Evolutionary conservation across 371 early-diverging fungal genomes (phyloP).

Genomic region (Apophysomyces sp.): DNA sequence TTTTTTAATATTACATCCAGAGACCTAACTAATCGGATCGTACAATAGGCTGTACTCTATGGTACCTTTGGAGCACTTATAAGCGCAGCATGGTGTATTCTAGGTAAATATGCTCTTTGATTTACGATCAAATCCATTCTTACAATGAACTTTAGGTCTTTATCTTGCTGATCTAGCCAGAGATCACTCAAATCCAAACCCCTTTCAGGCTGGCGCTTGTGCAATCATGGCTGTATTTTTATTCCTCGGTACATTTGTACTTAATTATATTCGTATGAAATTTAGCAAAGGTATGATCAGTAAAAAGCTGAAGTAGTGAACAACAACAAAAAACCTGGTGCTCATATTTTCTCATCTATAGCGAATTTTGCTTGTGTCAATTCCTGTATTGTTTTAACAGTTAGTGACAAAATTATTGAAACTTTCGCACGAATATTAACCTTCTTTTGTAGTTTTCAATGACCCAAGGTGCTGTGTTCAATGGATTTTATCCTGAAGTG

Average conservation of each 20-base stretch:
- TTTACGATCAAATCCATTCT: too few relatives aligned
- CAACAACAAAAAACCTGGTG: neutral
- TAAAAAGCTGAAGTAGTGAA: neutral
- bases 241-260: constrained; percentile 28
- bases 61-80: constrained; percentile 20
- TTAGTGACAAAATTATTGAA: constrained; percentile 4
- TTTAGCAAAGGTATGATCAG: constrained; percentile 25
- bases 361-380: constrained; percentile 36
- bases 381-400: constrained; percentile 31
- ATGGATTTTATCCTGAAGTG: constrained; percentile 15
- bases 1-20: neutral
- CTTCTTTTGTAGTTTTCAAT: constrained; percentile 18
- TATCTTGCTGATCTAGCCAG: constrained; percentile 32
- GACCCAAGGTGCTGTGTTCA: constrained; percentile 18
- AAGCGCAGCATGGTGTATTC: constrained; percentile 22
- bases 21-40: neutral
- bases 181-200: constrained; percentile 15
- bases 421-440: neutral
- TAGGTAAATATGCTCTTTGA: constrained; percentile 22
- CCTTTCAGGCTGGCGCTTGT: constrained; percentile 23
- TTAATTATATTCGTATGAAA: constrained; percentile 28
- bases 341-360: neutral
- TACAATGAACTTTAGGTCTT: constrained; percentile 12
- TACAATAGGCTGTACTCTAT: neutral
- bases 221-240: constrained; percentile 33